These are phyloP conservation scores for Trichoderma breve DNA, from an alignment of 2,329 filamentous ascomycete species.

Conservation along the genomic window DNA sequence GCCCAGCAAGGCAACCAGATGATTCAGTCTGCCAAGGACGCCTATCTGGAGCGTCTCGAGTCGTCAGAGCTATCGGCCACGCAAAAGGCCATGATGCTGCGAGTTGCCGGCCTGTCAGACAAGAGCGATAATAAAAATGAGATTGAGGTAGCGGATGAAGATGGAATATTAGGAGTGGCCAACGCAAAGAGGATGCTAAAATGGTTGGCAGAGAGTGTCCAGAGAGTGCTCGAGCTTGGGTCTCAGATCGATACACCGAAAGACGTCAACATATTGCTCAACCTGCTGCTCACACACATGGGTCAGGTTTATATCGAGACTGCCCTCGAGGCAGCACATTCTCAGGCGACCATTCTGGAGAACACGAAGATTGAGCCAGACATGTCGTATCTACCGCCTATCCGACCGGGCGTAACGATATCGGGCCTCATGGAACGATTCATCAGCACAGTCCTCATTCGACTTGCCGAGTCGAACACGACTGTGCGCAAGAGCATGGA, in stretches of 20 bases:
- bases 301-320: constrained; percentile 76
- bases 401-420: constrained; percentile 81
- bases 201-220: constrained; percentile 94
- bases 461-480: constrained; percentile 83
- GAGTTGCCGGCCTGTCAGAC: constrained; percentile 80
- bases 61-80: constrained; percentile 84
- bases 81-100: constrained; percentile 85
- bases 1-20: constrained; percentile 88
- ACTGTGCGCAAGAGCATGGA: constrained; percentile 89
- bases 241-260: constrained; percentile 86
- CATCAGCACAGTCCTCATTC: constrained; percentile 84
- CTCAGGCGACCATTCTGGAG: constrained; percentile 74
- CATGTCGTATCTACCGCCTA: constrained; percentile 73
- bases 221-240: constrained; percentile 85
- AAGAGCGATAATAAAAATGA: constrained; percentile 71
- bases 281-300: constrained; percentile 81
- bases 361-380: constrained; percentile 81
- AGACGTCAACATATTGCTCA: constrained; percentile 82
- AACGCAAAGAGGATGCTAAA: constrained; percentile 97
- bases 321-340: constrained; percentile 65
- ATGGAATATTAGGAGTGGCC: constrained; percentile 77
- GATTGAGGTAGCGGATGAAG: constrained; percentile 86
- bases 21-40: constrained; percentile 82
- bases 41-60: constrained; percentile 84
- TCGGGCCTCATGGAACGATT: constrained; percentile 92